These are phyloP conservation scores for Lactarius trivialis DNA, from an alignment of 768 basidiomycete species.

Conservation along the genomic window DNA sequence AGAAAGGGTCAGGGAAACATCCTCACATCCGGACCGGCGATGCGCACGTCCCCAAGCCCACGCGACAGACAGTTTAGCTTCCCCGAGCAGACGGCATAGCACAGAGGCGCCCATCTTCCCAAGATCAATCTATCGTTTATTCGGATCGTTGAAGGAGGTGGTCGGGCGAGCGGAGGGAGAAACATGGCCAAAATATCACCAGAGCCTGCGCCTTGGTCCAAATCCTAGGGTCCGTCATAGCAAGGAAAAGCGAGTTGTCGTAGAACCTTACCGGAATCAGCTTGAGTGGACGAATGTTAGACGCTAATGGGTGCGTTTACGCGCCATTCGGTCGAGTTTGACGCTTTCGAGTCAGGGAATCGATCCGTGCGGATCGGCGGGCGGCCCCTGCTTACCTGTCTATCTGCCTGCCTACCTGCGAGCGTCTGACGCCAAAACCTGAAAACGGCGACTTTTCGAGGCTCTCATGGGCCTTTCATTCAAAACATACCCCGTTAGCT, in stretches of 20 bases:
- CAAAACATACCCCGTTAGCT: background rate
- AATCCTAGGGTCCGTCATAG: background rate
- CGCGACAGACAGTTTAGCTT: background rate
- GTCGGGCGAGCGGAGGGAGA: background rate
- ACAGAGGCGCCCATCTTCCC: background rate
- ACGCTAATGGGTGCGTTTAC: background rate
- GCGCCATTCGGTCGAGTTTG: background rate
- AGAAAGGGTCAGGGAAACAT: background rate
- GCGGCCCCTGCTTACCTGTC: background rate
- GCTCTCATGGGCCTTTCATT: background rate
- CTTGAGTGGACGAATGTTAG: background rate
- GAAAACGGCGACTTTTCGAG: constrained; percentile 9
- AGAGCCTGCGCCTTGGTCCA: background rate
- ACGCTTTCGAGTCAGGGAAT: background rate
- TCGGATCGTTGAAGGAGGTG: background rate
- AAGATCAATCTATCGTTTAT: background rate
- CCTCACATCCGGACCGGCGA: background rate
- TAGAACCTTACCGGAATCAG: too few species aligned
- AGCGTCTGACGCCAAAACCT: background rate
- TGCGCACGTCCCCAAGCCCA: background rate
- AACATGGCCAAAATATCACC: background rate
- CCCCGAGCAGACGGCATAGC: background rate
- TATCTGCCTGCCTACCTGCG: background rate
- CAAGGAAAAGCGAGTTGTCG: background rate
- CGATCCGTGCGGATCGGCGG: background rate